Evolutionary conservation across 352 stramenopile genomes (phyloP).

Genomic region (Phytophthora ramorum): DNA sequence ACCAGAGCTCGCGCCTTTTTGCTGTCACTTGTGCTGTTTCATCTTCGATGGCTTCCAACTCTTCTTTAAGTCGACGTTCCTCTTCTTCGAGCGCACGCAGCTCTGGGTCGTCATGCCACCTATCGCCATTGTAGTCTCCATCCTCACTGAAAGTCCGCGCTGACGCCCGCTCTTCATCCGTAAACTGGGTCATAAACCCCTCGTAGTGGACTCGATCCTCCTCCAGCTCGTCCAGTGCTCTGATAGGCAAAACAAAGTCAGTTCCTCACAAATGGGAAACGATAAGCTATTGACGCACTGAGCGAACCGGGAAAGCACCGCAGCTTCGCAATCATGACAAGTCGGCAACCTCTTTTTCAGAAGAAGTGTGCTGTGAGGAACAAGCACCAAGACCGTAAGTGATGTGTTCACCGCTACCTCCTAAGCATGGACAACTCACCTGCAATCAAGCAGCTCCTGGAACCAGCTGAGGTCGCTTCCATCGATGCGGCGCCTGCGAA

Average conservation of each 20-base stretch:
- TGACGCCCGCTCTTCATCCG: conserved; percentile 34
- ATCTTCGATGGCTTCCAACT: conserved; percentile 65
- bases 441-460: conserved; percentile 83
- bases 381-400: conserved; percentile 11
- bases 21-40: conserved; percentile 59
- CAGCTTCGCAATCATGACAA: conserved; percentile 75
- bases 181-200: conserved; percentile 59
- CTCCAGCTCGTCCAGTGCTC: conserved; percentile 52
- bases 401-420: not conserved
- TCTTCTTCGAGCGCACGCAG: conserved; percentile 67
- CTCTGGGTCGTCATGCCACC: conserved; percentile 56
- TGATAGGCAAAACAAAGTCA: conserved; percentile 27
- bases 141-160: conserved; percentile 26
- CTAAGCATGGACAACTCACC: conserved; percentile 35
- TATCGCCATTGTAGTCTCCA: conserved; percentile 37
- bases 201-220: conserved; percentile 64
- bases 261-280: too few relatives aligned
- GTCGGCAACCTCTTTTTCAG: conserved; percentile 77
- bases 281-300: conserved; percentile 41
- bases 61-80: conserved; percentile 56
- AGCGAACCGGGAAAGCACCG: conserved; percentile 57
- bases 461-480: conserved; percentile 84
- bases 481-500: conserved; percentile 75
- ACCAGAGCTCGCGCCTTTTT: conserved; percentile 78
- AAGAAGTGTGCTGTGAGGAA: conserved; percentile 51